Base-by-base conservation (phyloP, 2,329 filamentous ascomycete genomes). In the Neoscytalidium dimidiatum region DNA sequence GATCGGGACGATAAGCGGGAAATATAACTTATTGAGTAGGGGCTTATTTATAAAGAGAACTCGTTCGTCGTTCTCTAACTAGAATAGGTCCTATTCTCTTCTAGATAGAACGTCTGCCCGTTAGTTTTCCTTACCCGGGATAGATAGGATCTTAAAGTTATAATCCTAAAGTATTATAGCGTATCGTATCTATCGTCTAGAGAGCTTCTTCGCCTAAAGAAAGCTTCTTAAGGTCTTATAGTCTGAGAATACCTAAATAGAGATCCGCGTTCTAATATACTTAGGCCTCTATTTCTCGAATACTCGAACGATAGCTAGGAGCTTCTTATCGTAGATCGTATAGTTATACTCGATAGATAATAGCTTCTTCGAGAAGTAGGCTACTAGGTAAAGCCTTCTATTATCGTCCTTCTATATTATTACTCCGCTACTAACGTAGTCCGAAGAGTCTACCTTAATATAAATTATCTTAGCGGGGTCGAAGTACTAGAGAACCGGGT, bases 221-320 rank as follows among this genome's bases (percentile, higher is more conserved):
- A 76, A 76, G 63, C 72, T 71, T 56, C 71, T 56, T 17, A 76
- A 67, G 46, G 71, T 73, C 14, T 68, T 41, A 65, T 77, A 69
- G 57, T 77, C 72, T 8, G 65, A 70, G 2, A 69, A 65, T 17
- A 72, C 38, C 62, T 56, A 49, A 2, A 51, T 31, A 66, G 69
- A 56, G 8, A 72, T 62, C 13, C 73, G 46, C 1, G 66, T 33
- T 1, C 65, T 19, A 44, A 43, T n/a, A 17, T 6, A 9, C n/a
- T 58, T 11, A 8, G n/a, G 35, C 8, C 38, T 26, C 33, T 44
- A 58, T 58, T 41, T n/a, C 21, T 58, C 17, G n/a, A 58, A 44
- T 2, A 14, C 35, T 28, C 5, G 17, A 6, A 77, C 64, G 35
- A 77, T 72, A 11, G 69, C 69, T 26, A 77, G 46, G 14, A 76